These are phyloP conservation scores for Neophaeococcomyces mojaviensis DNA, from an alignment of 2,329 filamentous ascomycete species.

Conservation along the genomic window DNA sequence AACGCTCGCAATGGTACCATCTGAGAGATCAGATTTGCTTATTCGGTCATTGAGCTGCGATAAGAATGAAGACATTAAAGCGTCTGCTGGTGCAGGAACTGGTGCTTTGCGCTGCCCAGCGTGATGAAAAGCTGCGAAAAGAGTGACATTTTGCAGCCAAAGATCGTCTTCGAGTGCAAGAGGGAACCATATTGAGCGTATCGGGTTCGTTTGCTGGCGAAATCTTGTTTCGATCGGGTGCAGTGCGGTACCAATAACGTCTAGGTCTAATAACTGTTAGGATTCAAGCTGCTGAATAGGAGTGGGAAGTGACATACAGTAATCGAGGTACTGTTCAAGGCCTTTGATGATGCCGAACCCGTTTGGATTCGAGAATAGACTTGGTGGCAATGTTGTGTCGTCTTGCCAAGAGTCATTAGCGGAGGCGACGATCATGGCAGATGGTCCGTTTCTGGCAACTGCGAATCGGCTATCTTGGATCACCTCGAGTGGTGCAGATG, in stretches of 20 bases:
- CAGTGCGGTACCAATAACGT: background rate
- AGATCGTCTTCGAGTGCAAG: conserved; percentile 14
- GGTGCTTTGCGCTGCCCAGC: background rate
- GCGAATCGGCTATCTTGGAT: no score
- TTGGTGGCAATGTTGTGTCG: background rate
- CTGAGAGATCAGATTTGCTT: conserved; percentile 10
- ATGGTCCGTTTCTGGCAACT: background rate
- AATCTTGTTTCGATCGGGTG: background rate
- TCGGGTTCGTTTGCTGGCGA: background rate
- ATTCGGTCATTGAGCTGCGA: conserved; percentile 15
- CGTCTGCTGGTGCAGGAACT: conserved; percentile 9
- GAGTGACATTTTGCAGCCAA: conserved; percentile 13
- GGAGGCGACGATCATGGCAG: background rate
- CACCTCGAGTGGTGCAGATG: no score
- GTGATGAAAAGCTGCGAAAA: conserved; percentile 16
- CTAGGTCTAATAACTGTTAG: background rate
- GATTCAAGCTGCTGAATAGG: no score
- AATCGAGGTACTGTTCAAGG: background rate
- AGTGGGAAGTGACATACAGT: background rate
- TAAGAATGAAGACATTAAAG: conserved; percentile 16
- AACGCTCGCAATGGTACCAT: conserved; percentile 17
- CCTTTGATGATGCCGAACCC: background rate
- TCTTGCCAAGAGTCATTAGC: background rate
- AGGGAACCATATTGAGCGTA: conserved; percentile 11
- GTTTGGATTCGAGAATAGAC: background rate